Base-by-base conservation (phyloP, 352 stramenopile genomes). In the Blastocystis sp. region DNA sequence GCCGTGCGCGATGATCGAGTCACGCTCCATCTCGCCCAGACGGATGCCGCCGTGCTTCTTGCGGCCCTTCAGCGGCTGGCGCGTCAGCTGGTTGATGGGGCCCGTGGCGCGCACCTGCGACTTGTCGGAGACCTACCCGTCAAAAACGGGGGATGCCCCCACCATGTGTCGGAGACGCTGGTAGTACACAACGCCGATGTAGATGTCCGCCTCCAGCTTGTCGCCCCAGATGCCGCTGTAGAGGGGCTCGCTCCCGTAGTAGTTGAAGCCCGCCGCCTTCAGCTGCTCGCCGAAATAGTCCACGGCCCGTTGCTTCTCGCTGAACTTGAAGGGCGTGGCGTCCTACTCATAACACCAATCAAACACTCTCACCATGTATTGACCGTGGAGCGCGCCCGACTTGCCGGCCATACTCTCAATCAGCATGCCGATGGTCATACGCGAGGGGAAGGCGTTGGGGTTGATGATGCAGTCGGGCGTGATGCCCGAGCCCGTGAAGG, bases 101-200 rank as follows among this genome's bases (percentile, higher is more conserved):
- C 97, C 97, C 45, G 95, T 99, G 2, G 96, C 94, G 89, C 97
- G 95, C 71, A 99, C 97, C 91, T 99, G 97, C 76, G 93, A 98
- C 93, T 99, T 99, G 92, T 99, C 97, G 88, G 94, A 98, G 81
- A 67, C 61, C 61, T 67, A 67, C 7, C 11, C 9, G 17, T 67
- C 28, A 67, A 10, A 10, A 28, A 23, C 9, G 28, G 17, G 17
- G 9, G 11, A 17, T 7, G 21, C 9, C 9, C 9, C 28, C 17
- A 99, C 97, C 97, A 99, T 99, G 93, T 99, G 97, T 78, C 97
- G 94, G 89, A 99, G 91, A 69, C 97, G 93, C 93, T 99, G 97
- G 91, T 99, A 99, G 92, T 98, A 99, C 52, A 99, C 97, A n/a
- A 99, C 93, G 61, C 97, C 97, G 80, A 99, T 99, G 92, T 99